Percentiles rank a stretch among this genome's conserved stretches.
Evolutionary conservation across 2,329 filamentous ascomycete species (phyloP).

Genomic region (Hymenoscyphus fraxineus): DNA sequence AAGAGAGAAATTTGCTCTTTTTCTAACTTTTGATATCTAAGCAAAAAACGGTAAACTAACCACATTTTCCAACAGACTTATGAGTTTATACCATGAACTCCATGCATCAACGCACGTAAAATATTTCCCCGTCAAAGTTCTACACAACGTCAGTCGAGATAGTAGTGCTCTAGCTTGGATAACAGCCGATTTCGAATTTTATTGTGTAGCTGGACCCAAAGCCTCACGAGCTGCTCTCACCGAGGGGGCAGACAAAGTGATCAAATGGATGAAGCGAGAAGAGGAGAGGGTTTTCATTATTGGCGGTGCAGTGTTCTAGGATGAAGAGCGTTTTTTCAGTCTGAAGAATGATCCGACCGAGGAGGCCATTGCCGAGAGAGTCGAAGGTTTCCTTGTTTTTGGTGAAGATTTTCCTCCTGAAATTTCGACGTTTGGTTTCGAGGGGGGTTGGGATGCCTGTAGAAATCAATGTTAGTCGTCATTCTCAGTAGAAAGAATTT

Average conservation of each 20-base stretch:
- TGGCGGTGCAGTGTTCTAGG: slow-evolving; percentile 77
- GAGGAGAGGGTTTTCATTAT: slow-evolving; percentile 96
- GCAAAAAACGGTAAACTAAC: slow-evolving; percentile 2
- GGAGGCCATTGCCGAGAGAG: not conserved
- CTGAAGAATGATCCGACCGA: not conserved
- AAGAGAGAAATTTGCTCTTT: slow-evolving; percentile 19
- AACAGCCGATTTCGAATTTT: slow-evolving; percentile 88
- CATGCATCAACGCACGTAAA: slow-evolving; percentile 83
- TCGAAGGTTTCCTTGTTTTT: not conserved
- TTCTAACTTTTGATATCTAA: slow-evolving; percentile 10
- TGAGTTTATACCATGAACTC: slow-evolving; percentile 80
- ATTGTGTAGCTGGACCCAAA: slow-evolving; percentile 83
- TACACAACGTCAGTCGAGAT: slow-evolving; percentile 73
- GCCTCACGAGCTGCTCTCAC: slow-evolving; percentile 63
- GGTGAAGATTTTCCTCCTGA: not conserved
- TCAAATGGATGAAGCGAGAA: slow-evolving; percentile 87
- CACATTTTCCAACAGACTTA: slow-evolving; percentile 47
- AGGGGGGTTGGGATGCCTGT: not conserved
- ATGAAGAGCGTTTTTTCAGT: not conserved
- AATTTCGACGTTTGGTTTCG: not conserved
- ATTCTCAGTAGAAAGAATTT: not conserved
- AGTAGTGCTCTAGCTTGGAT: slow-evolving; percentile 83
- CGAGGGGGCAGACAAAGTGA: slow-evolving; percentile 81
- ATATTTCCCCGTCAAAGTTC: slow-evolving; percentile 78
- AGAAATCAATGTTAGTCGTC: not conserved